phyloP scores from a whole-genome alignment of 108 stramenopile species.

The Schizochytrium sp. region DNA sequence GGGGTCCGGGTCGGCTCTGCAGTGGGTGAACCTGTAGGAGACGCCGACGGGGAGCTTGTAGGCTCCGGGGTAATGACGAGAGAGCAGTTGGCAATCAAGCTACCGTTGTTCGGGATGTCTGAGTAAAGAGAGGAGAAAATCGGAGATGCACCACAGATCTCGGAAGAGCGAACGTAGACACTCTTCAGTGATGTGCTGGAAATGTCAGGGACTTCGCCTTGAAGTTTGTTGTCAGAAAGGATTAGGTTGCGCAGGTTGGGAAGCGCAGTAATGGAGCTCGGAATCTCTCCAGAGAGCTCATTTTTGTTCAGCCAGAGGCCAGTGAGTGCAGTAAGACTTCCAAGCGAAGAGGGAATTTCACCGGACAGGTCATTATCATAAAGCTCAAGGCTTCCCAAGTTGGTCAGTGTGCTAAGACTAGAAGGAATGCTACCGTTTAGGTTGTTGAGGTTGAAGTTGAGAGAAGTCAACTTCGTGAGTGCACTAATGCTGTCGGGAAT shows the following conservation, averaged over 20 bases:
- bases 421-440: conserved; percentile 4
- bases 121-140: neutral
- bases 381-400: neutral
- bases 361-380: conserved; percentile 21
- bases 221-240: conserved; percentile 12
- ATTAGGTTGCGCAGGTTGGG: neutral
- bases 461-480: conserved; percentile 29
- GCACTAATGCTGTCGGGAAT: conserved; percentile 18
- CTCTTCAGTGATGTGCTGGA: conserved; percentile 44
- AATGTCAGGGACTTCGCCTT: neutral
- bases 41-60: neutral
- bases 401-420: conserved; percentile 23
- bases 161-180: neutral
- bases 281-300: neutral
- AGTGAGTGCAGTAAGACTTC: neutral
- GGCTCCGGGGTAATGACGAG: neutral
- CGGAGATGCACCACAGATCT: neutral
- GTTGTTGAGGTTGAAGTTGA: conserved; percentile 34
- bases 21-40: neutral
- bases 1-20: neutral
- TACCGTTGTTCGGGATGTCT: conserved; percentile 16
- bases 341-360: conserved; percentile 26
- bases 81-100: conserved; percentile 12
- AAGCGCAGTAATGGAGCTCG: neutral
- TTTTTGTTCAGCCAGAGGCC: conserved; percentile 47